Base-by-base conservation (phyloP, 2,329 filamentous ascomycete species). In the Trichoderma sp. region DNA sequence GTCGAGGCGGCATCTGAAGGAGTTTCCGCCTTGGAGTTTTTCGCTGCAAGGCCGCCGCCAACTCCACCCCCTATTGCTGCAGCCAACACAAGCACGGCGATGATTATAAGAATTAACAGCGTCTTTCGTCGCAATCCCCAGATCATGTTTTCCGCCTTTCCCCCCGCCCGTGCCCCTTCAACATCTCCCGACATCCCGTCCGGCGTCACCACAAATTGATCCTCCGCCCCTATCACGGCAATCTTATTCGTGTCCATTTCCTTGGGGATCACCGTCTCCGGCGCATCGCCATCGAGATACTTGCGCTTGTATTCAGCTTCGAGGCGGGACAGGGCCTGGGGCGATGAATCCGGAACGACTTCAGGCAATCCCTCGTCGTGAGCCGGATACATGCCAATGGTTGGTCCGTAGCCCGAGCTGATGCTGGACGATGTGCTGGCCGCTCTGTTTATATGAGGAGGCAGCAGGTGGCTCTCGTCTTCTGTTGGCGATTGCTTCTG, bases 31-130 rank as follows among this genome's bases (percentile, higher is more conserved):
- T 70, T 64, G 17, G 56, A 66, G 6, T 61, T 57, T 53, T 53
- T 70, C 25, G 69, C 68, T 13, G 68, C 58, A 12, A 72, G 56
- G 4, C 68, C 70, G 8, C 69, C 71, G 10, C 71, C 71, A 17
- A 71, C 70, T 17, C 67, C 71, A 37, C 70, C 71, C 1, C 70
- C 70, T 17, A 72, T 56, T 3, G 68, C 70, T 4, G 71, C 71
- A n/a, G 67, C 67, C 7, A 54, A 29, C 52, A 73, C 35, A 19
- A 72, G 22, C 10, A 70, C 37, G 8, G 69, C 59, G 6, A 71
- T 42, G 4, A 63, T 54, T 2, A 70, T 22, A 22, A 72, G 12
- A 25, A 72, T 67, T 32, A 68, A 70, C n/a, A 71, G 71, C 9
- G 42, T 42, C 56, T 68, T 71, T 42, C 65, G 61, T 35, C 56